Percentiles rank a stretch among this genome's conserved stretches.
phyloP scores from a whole-genome alignment of 139 green algal genomes.

The Protoeuglena noctilucae region DNA sequence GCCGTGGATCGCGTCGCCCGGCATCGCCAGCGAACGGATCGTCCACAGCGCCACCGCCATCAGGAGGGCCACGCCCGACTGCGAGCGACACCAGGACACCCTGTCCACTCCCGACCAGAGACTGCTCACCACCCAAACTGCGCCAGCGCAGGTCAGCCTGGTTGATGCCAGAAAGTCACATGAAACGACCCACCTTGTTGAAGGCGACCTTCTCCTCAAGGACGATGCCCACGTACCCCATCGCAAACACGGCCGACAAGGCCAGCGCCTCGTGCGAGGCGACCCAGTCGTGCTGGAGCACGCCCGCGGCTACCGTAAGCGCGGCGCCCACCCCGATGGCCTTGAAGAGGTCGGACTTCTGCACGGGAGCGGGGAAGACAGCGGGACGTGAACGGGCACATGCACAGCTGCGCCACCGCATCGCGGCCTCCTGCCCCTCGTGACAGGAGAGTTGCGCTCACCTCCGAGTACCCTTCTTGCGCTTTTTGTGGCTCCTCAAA shows the following conservation, averaged over 20 bases:
- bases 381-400: too few species aligned
- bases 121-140: too few species aligned
- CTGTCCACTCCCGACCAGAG: too few species aligned
- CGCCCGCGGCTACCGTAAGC: conserved; percentile 14
- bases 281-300: conserved; percentile 26
- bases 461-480: not conserved
- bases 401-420: not conserved
- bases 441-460: too few species aligned
- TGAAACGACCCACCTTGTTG: too few species aligned
- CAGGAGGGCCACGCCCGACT: conserved; percentile 38
- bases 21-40: conserved; percentile 22
- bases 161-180: too few species aligned
- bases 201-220: conserved; percentile 50
- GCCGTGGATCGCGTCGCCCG: conserved; percentile 4
- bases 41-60: conserved; percentile 53
- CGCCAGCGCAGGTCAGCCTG: too few species aligned
- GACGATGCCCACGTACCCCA: conserved; percentile 48
- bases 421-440: conserved; percentile 2
- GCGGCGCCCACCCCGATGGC: conserved; percentile 23
- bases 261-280: conserved; percentile 26
- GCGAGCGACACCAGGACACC: too few species aligned
- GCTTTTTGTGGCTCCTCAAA: too few species aligned
- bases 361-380: too few species aligned
- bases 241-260: conserved; percentile 23
- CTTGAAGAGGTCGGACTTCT: conserved; percentile 24